Percentiles rank a stretch among this genome's conserved stretches.
Conservation (phyloP, 2,329 filamentous ascomycete genomes). For the Neofusicoccum kwambonambiense region DNA sequence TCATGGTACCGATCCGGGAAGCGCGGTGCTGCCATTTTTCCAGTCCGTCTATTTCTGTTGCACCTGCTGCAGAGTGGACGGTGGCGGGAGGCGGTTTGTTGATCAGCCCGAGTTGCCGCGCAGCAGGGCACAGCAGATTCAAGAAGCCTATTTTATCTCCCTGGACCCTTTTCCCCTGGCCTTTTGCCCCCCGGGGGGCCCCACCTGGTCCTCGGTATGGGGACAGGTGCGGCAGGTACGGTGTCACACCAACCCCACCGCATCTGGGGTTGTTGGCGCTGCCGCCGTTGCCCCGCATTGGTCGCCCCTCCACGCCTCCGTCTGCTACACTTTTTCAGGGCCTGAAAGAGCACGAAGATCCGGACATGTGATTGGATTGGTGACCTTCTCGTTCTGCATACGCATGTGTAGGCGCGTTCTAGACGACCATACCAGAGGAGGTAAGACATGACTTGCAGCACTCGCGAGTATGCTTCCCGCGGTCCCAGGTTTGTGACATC, state of each 20-base stretch:
- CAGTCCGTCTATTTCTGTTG: no score
- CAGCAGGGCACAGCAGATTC: not conserved
- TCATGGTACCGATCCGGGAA: slow-evolving; percentile 35
- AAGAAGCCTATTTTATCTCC: not conserved
- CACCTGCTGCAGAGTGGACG: no score
- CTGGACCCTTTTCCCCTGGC: not conserved
- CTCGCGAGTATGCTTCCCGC: no score
- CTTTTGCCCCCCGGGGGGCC: no score
- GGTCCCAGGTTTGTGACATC: no score
- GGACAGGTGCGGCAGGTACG: not conserved
- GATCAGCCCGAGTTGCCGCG: no score
- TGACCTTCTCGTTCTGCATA: no score
- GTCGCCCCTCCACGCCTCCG: not conserved
- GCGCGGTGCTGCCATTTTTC: not conserved
- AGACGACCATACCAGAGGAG: no score
- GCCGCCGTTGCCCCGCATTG: not conserved
- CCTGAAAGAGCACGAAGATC: no score
- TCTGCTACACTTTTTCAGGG: not conserved
- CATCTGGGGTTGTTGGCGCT: not conserved
- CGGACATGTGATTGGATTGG: no score
- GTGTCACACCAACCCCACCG: not conserved
- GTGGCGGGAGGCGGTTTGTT: not conserved
- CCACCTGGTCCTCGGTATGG: not conserved
- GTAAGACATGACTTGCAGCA: no score
- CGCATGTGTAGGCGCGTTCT: no score